Evolutionary conservation across 2,329 filamentous ascomycete genomes (phyloP).

Genomic region (Paracorniculantispora psalliotae): DNA sequence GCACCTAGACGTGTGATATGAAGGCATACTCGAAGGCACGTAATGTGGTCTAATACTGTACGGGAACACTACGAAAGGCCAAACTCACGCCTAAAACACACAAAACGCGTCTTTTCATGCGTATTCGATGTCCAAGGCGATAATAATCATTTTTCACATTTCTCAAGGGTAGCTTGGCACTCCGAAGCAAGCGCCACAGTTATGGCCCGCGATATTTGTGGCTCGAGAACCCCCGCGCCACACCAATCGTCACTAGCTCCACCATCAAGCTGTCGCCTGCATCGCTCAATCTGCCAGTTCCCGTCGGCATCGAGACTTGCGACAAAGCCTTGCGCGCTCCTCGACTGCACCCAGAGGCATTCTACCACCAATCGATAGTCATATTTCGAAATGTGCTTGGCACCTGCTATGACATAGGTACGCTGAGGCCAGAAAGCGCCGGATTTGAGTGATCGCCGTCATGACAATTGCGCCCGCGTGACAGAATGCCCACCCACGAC

Average conservation of each 20-base stretch:
- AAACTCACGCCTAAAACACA: too few species aligned
- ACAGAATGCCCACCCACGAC: slow-evolving; percentile 46
- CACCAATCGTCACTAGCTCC: slow-evolving; percentile 6
- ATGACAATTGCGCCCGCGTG: slow-evolving; percentile 8
- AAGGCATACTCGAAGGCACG: too few species aligned
- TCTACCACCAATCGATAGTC: too few species aligned
- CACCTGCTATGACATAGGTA: background rate
- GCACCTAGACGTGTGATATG: too few species aligned
- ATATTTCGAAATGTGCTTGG: background rate
- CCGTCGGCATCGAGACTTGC: background rate
- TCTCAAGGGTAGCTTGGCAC: background rate
- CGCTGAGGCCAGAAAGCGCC: background rate
- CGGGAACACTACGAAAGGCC: too few species aligned
- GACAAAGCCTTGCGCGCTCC: background rate
- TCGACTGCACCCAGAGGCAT: background rate
- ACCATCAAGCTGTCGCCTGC: background rate
- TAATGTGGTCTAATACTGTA: too few species aligned
- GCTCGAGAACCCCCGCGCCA: background rate
- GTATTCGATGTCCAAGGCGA: too few species aligned
- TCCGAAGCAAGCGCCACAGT: background rate
- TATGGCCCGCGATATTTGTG: background rate
- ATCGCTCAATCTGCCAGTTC: background rate
- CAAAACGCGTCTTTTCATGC: too few species aligned
- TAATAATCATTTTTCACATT: too few species aligned
- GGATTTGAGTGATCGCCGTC: background rate